Conservation (phyloP, 352 stramenopile genomes). For the Thalassiosira oceanica region DNA sequence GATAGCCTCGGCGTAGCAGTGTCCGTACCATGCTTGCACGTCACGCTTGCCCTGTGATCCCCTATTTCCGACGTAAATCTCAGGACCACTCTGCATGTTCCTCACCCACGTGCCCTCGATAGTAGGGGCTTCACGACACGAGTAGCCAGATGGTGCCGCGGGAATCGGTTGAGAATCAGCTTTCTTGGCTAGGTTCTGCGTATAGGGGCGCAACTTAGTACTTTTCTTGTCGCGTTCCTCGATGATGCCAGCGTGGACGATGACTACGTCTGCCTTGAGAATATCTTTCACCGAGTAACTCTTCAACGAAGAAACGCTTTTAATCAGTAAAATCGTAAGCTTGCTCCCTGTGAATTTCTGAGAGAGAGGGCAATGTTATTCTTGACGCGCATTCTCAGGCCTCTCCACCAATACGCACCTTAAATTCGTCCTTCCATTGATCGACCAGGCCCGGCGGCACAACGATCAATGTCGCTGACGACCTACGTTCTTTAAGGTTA, state of each 20-base stretch:
- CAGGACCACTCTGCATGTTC: constrained; percentile 57
- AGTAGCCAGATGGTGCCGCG: constrained; percentile 35
- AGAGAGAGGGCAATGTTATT: constrained; percentile 4
- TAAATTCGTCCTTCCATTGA: constrained; percentile 42
- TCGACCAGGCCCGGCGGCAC: constrained; percentile 45
- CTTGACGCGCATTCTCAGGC: too few relatives aligned
- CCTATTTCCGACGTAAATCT: constrained; percentile 63
- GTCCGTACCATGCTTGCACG: constrained; percentile 48
- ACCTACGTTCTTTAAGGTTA: constrained; percentile 16
- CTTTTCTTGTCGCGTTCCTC: constrained; percentile 43
- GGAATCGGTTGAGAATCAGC: constrained; percentile 39
- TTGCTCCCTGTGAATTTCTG: constrained; percentile 42
- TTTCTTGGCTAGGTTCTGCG: constrained; percentile 48
- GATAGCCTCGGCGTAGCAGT: constrained; percentile 37
- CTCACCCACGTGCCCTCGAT: constrained; percentile 64
- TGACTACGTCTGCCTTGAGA: constrained; percentile 57
- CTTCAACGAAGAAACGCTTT: constrained; percentile 42
- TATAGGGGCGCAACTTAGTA: constrained; percentile 45
- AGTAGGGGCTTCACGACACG: constrained; percentile 54
- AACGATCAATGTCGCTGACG: constrained; percentile 43
- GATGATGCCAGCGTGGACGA: constrained; percentile 60
- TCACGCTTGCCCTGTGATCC: constrained; percentile 43
- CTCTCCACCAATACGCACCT: constrained; percentile 25
- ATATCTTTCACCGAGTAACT: constrained; percentile 55
- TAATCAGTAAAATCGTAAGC: constrained; percentile 52